These are phyloP conservation scores for Cryptococcus jaspeensis DNA, from an alignment of 1,284 basidiomycete species.

Conservation along the genomic window DNA sequence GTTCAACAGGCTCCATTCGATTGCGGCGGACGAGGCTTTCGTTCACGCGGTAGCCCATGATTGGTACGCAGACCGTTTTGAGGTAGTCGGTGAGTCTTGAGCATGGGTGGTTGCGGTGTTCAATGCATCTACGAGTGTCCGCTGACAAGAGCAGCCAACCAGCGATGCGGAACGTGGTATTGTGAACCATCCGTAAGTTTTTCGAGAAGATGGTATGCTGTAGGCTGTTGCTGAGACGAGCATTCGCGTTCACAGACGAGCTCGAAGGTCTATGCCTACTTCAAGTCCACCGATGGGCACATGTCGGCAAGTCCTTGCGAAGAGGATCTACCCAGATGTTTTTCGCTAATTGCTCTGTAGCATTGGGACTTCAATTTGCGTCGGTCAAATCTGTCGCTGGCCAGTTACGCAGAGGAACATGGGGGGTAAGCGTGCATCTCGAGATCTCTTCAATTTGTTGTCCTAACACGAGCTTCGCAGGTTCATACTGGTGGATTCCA, in stretches of 20 bases:
- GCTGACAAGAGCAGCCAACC: slow-evolving; percentile 63
- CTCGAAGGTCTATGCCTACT: slow-evolving; percentile 64
- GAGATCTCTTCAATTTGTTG: not conserved
- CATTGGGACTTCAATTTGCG: slow-evolving; percentile 84
- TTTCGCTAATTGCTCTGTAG: slow-evolving; percentile 12
- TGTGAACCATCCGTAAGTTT: slow-evolving; percentile 61
- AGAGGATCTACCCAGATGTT: not conserved
- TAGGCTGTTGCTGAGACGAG: slow-evolving; percentile 22
- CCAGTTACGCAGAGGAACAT: slow-evolving; percentile 60
- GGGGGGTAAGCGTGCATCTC: slow-evolving; percentile 58
- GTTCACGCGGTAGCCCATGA: slow-evolving; percentile 61
- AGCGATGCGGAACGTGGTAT: slow-evolving; percentile 95
- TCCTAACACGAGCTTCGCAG: slow-evolving; percentile 51
- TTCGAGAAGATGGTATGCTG: not conserved
- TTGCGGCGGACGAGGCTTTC: slow-evolving; percentile 71
- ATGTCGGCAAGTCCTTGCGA: slow-evolving; percentile 54
- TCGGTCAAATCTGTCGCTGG: slow-evolving; percentile 78
- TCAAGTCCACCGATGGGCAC: slow-evolving; percentile 97
- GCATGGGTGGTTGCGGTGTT: no score
- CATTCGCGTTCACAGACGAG: slow-evolving; percentile 27
- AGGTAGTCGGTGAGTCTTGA: slow-evolving; percentile 38
- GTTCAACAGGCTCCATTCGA: slow-evolving; percentile 83
- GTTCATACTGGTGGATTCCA: slow-evolving; percentile 86
- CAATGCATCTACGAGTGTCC: not conserved
- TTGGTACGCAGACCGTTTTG: slow-evolving; percentile 51